These are phyloP conservation scores for Guadua angustifolia DNA, from an alignment of 176 grass and related monocot genomes.

Conservation along the genomic window DNA sequence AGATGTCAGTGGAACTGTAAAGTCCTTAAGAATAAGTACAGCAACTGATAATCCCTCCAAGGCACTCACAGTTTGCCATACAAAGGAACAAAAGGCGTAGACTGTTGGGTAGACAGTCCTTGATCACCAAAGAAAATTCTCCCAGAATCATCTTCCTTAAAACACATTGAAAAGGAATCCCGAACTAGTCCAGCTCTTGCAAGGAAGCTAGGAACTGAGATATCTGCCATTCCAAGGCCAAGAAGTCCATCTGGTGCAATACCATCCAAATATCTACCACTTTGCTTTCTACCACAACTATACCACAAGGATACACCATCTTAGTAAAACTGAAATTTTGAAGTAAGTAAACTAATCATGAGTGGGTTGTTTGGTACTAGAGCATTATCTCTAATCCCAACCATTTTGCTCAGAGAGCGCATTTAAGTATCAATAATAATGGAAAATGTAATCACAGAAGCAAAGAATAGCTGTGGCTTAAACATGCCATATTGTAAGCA, in stretches of 20 bases:
- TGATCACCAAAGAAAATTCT: conserved; percentile 93
- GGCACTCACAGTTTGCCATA: conserved; percentile 86
- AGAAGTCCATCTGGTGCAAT: conserved; percentile 95
- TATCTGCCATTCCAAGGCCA: conserved; percentile 85
- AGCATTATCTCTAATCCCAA: not conserved
- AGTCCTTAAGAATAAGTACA: conserved; percentile 15
- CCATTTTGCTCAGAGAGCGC: not conserved
- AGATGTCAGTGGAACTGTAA: conserved; percentile 37
- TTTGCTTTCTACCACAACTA: conserved; percentile 94
- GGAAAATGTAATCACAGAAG: not conserved
- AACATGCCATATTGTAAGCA: conserved; percentile 3
- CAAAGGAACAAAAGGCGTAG: conserved; percentile 78
- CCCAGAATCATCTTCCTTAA: conserved; percentile 82
- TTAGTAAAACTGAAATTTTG: conserved; percentile 26
- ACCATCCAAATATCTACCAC: conserved; percentile 88
- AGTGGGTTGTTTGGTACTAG: not conserved
- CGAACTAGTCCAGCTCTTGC: conserved; percentile 79
- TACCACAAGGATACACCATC: conserved; percentile 13
- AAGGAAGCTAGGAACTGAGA: conserved; percentile 94
- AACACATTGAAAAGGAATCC: conserved; percentile 93
- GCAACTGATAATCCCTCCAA: conserved; percentile 26
- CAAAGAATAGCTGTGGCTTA: not conserved
- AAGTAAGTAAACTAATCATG: conserved; percentile 34
- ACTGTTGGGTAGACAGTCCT: conserved; percentile 79
- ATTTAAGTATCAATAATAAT: not conserved